Evolutionary conservation across 768 basidiomycete species (phyloP).

Genomic region (Trametes elegans): DNA sequence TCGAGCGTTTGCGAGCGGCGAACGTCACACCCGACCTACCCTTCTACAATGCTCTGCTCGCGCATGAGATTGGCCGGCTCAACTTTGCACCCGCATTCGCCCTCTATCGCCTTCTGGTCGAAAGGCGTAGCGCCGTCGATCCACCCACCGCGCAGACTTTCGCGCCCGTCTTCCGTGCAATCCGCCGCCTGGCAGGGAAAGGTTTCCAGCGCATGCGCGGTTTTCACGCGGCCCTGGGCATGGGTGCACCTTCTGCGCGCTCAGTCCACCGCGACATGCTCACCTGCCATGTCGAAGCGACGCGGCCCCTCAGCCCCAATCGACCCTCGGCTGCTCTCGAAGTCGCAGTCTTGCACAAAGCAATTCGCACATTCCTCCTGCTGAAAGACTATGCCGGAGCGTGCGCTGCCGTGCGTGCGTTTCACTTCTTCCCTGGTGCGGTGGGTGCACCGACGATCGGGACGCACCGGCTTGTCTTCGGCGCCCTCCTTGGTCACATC

Average conservation of each 20-base stretch:
- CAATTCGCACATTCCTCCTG: conserved; percentile 44
- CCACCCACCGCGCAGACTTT: conserved; percentile 45
- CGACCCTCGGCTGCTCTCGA: conserved; percentile 12
- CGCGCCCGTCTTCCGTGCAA: conserved; percentile 40
- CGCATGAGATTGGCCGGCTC: conserved; percentile 34
- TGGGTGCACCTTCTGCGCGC: conserved; percentile 39
- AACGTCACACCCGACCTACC: conserved; percentile 37
- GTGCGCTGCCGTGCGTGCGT: conserved; percentile 36
- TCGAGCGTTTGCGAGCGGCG: conserved; percentile 39
- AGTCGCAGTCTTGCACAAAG: conserved; percentile 36
- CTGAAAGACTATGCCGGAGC: conserved; percentile 49
- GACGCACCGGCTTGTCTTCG: conserved; percentile 22
- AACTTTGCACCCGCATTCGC: conserved; percentile 39
- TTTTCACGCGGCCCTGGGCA: conserved; percentile 21
- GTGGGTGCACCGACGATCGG: conserved; percentile 1
- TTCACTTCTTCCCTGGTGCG: conserved; percentile 4
- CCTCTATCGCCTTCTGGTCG: conserved; percentile 42
- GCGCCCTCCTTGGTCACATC: conserved; percentile 16
- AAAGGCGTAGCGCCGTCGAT: conserved; percentile 30
- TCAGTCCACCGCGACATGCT: conserved; percentile 47
- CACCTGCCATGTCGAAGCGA: conserved; percentile 28
- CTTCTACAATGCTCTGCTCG: conserved; percentile 51
- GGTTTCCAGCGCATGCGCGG: conserved; percentile 18
- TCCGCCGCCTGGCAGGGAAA: conserved; percentile 15
- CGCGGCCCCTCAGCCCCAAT: conserved; percentile 12